phyloP scores from a whole-genome alignment of 1,284 basidiomycete genomes.

The Somion occarium region DNA sequence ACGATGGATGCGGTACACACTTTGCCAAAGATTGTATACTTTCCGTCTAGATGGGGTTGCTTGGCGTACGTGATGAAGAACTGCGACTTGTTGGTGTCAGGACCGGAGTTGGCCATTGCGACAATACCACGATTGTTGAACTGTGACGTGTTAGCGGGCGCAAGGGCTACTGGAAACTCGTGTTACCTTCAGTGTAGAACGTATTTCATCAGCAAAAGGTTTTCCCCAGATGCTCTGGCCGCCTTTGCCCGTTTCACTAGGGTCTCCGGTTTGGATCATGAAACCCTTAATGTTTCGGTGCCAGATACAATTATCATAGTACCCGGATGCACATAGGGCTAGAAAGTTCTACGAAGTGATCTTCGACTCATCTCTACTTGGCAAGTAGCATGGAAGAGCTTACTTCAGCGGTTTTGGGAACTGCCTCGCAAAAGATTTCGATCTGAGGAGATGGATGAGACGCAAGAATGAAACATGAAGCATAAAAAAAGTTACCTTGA shows the following conservation, averaged over 20 bases:
- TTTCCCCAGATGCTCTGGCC: slow-evolving; percentile 86
- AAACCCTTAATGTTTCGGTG: slow-evolving; percentile 96
- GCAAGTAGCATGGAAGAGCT: slow-evolving; percentile 14
- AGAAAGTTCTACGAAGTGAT: slow-evolving; percentile 77
- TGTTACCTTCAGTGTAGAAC: slow-evolving; percentile 84
- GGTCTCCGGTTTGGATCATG: slow-evolving; percentile 93
- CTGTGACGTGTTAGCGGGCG: slow-evolving; percentile 34
- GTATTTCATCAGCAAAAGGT: slow-evolving; percentile 86
- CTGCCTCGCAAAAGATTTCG: slow-evolving; percentile 95
- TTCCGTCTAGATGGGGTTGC: slow-evolving; percentile 87
- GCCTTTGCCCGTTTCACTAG: slow-evolving; percentile 75
- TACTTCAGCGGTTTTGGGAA: slow-evolving; percentile 91
- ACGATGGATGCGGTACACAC: slow-evolving; percentile 14
- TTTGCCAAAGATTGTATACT: slow-evolving; percentile 92
- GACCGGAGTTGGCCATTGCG: slow-evolving; percentile 96
- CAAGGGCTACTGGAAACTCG: background rate
- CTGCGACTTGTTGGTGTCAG: slow-evolving; percentile 91
- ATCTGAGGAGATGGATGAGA: slow-evolving; percentile 49
- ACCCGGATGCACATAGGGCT: slow-evolving; percentile 86
- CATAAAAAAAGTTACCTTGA: slow-evolving; percentile 64
- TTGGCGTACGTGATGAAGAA: slow-evolving; percentile 95
- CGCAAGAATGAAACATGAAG: background rate
- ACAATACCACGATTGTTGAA: slow-evolving; percentile 92
- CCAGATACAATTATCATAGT: slow-evolving; percentile 85
- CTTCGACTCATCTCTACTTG: no score